Percentiles rank a stretch among this genome's conserved stretches.
phyloP scores from a whole-genome alignment of 345 rosid genomes.

The Camelina hispida region DNA sequence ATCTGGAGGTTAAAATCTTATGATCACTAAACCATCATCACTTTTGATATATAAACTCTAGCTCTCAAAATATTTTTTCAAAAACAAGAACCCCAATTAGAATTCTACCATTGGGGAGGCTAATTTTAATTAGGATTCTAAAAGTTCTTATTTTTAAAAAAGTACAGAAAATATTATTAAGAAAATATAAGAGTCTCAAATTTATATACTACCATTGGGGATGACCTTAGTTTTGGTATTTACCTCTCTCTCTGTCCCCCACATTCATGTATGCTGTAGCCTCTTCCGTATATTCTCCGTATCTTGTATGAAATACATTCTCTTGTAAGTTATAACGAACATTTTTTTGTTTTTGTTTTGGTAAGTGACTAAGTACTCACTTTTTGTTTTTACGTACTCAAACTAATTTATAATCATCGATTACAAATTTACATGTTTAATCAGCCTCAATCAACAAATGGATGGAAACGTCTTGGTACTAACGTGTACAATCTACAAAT shows the following conservation, averaged over 20 bases:
- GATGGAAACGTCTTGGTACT: background rate
- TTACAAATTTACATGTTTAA: background rate
- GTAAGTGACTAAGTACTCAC: background rate
- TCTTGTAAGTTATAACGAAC: background rate
- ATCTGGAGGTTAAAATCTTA: no score
- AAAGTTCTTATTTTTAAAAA: no score
- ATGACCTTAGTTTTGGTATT: background rate
- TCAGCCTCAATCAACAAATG: background rate
- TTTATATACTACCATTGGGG: no score
- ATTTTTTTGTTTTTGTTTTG: background rate
- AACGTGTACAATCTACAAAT: background rate
- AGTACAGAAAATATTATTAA: no score
- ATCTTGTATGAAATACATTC: conserved; percentile 9
- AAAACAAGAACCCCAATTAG: no score
- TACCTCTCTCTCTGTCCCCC: background rate
- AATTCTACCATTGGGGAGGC: no score
- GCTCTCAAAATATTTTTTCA: no score
- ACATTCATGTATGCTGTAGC: background rate
- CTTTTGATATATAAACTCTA: no score
- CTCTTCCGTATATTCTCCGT: background rate
- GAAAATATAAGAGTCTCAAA: no score
- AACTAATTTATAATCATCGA: background rate
- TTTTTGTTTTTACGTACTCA: background rate
- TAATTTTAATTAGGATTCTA: no score
- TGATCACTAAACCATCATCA: no score